Base-by-base conservation (phyloP, 441 rosid species). In the Erysimum pusillum region DNA sequence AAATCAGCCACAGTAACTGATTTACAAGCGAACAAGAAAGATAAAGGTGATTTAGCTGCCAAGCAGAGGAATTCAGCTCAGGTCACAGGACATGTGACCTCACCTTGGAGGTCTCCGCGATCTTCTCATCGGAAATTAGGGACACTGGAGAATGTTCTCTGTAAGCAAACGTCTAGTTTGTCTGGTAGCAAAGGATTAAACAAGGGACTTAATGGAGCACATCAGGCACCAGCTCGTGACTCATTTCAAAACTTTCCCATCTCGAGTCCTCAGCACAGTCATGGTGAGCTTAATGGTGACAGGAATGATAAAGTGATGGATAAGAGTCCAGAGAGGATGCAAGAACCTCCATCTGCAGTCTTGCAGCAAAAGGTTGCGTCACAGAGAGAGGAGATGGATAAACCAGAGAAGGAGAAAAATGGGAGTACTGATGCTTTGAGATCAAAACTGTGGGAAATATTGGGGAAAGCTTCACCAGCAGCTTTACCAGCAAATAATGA, bases 381-480 rank as follows among this genome's bases (percentile, higher is more conserved):
- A 2, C 86, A 83, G 73, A 80, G 69, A 61, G 85, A 41, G 56
- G 71, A 52, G 41, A 80, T 62, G 52, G 86, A 81, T 70, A 85
- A 76, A 69, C 72, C 76, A 22, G 85, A 71, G 72, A 81, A 74
- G 67, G 61, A 77, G 36, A 82, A 76, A 65, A 82, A 78, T 22
- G 61, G 73, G 73, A 76, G 69, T 73, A 90, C 89, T 76, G 90
- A 88, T 84, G 82, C 79, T 69, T 85, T 96, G 86, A 90, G 87
- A 87, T 87, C 79, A 75, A 96, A 92, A 85, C 87, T 91, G 22
- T 83, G 82, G 86, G 94, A 93, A 83, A 85, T 96, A 76, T 67
- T 93, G 69, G 92, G 90, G 69, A 81, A 80, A 79, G 85, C 83
- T 83, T 80, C 95, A 75, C 87, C 96, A 52, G 88, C 83, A 63